Evolutionary conservation across 108 stramenopile species (phyloP), one percentile per base, ranked within the genome.

Genomic region (Nitzschia sp.): DNA sequence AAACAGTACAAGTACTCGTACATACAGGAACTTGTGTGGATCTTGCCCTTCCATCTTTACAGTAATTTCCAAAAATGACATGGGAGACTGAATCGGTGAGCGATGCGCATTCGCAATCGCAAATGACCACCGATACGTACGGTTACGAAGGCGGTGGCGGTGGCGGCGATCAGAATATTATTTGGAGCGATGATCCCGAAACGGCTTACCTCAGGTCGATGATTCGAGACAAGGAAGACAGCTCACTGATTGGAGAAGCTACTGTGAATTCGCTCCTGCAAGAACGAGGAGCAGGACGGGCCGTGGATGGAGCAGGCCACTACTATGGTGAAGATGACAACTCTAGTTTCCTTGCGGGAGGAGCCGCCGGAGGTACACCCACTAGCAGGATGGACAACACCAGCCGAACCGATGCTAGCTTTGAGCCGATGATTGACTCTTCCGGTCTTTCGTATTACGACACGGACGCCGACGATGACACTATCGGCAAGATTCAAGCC

Each of bases 161-260:
- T 22, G 62, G 62, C 26, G 31, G 48, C 45, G 68, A 69, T 29
- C 33, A 52, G 19, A 53, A 11, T 22, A 36, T 76, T 6, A 57
- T 76, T 31, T 76, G 75, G 75, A 69, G 66, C 19, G 75, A 76
- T 60, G 66, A 76, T 47, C 75, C 75, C 2, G 75, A 76, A 53
- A 16, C 32, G n/a, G 75, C 53, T 23, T 76, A 76, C 53, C 64
- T 76, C 44, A 45, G 63, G 19, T 59, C 68, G 11, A 64, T 76
- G 62, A 58, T 75, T 53, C 48, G 19, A 50, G 64, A 50, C n/a
- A 26, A 53, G 1, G 57, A 58, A 23, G 31, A 34, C 2, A 44
- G 4, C 16, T 60, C 59, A 2, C 17, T 38, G 22, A 30, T 34
- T 38, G 22, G 33, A 38, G 33, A 60, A 21, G 33, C 29, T 4